These are phyloP conservation scores for Phytophthora cryptogea DNA, from an alignment of 352 stramenopile genomes.

Conservation along the genomic window DNA sequence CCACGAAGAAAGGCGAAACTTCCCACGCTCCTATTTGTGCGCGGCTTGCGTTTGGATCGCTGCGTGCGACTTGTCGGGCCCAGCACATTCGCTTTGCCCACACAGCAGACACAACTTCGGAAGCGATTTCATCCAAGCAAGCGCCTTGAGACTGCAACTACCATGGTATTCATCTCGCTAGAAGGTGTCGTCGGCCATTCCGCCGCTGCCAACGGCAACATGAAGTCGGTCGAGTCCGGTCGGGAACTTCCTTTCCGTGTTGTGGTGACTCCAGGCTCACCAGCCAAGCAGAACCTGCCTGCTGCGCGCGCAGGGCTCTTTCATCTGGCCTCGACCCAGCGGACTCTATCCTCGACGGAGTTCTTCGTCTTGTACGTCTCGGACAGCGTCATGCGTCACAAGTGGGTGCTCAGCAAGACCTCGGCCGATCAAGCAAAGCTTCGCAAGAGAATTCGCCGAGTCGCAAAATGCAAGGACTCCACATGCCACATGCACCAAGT, in stretches of 20 bases:
- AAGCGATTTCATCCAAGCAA: constrained; percentile 1
- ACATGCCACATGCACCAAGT: constrained; percentile 62
- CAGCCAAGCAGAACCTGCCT: constrained; percentile 41
- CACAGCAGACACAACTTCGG: not conserved
- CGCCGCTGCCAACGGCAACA: constrained; percentile 14
- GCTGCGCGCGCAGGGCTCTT: constrained; percentile 24
- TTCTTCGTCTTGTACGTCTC: constrained; percentile 79
- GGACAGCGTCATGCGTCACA: constrained; percentile 64
- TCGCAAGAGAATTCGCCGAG: constrained; percentile 40
- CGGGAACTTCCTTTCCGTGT: constrained; percentile 47
- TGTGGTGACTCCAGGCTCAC: constrained; percentile 70
- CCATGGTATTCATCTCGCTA: constrained; percentile 84
- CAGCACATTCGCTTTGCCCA: constrained; percentile 21
- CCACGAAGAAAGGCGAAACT: constrained; percentile 5
- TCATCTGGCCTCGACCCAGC: constrained; percentile 22
- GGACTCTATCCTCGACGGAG: constrained; percentile 12
- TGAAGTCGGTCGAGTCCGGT: constrained; percentile 7
- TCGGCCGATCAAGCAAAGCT: constrained; percentile 51
- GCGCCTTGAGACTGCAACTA: constrained; percentile 3
- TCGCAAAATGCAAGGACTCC: constrained; percentile 43
- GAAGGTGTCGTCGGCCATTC: constrained; percentile 54
- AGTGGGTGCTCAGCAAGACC: constrained; percentile 72
- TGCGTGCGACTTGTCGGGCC: constrained; percentile 13
- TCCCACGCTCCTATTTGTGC: constrained; percentile 6
- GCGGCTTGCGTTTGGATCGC: constrained; percentile 16